phyloP scores from a whole-genome alignment of 2,329 filamentous ascomycete genomes.

The Myotisia sp. region DNA sequence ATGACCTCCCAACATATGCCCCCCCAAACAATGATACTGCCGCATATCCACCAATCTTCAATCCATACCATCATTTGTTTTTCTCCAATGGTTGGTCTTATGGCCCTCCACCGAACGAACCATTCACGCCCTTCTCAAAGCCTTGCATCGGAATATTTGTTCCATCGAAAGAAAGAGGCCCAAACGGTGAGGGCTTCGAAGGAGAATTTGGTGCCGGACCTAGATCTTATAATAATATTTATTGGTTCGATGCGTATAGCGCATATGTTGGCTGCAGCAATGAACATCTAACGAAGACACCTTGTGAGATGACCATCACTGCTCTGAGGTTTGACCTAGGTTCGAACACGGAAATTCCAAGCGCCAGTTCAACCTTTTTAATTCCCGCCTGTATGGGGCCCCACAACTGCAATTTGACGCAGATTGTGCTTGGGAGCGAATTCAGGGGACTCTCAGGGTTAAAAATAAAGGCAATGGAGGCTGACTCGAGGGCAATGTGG shows the following conservation, averaged over 20 bases:
- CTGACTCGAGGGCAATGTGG: constrained; percentile 29
- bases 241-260: constrained; percentile 38
- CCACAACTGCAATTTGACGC: constrained; percentile 30
- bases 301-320: constrained; percentile 28
- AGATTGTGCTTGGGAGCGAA: constrained; percentile 28
- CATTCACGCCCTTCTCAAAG: constrained; percentile 32
- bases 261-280: constrained; percentile 37
- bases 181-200: constrained; percentile 21
- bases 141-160: constrained; percentile 37
- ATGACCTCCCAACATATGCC: constrained; percentile 16
- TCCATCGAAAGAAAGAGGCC: constrained; percentile 18
- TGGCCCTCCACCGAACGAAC: constrained; percentile 31
- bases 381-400: constrained; percentile 30
- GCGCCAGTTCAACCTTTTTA: constrained; percentile 26
- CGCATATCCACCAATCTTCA: constrained; percentile 28
- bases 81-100: constrained; percentile 39
- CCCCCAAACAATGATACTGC: constrained; percentile 17
- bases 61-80: constrained; percentile 38
- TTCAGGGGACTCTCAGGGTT: constrained; percentile 34
- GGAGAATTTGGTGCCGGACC: constrained; percentile 37
- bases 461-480: constrained; percentile 34
- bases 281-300: constrained; percentile 25
- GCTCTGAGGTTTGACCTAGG: constrained; percentile 31
- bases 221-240: constrained; percentile 29
- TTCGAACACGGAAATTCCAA: constrained; percentile 22